Conservation (phyloP, 2,329 filamentous ascomycete species). For the Trichoderma koningiopsis region DNA sequence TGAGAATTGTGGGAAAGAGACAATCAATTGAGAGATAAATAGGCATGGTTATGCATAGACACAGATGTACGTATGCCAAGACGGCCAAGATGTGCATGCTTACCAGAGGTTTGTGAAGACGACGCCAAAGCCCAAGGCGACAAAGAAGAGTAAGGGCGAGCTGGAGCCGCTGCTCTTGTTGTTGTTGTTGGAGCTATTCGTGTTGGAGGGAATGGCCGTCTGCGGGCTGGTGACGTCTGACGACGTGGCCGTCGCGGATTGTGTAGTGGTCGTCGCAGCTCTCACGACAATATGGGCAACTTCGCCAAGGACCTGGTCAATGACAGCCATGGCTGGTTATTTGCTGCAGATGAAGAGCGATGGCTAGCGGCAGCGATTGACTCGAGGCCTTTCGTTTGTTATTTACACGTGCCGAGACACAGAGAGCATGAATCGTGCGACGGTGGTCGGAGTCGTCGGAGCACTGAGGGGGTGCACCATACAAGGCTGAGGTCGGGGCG, state of each 20-base stretch:
- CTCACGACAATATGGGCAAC: conserved; percentile 43
- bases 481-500: conserved; percentile 20
- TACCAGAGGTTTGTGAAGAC: conserved; percentile 99
- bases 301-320: conserved; percentile 43
- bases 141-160: conserved; percentile 71
- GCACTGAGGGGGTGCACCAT: conserved; percentile 3
- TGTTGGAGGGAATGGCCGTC: conserved; percentile 24
- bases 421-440: conserved; percentile 23
- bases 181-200: conserved; percentile 29
- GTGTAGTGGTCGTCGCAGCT: conserved; percentile 36
- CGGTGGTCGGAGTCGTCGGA: conserved; percentile 16
- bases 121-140: conserved; percentile 93
- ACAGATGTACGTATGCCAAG: not conserved
- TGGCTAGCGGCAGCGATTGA: not conserved
- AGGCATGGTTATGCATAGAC: not conserved
- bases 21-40: not conserved
- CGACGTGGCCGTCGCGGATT: conserved; percentile 26
- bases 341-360: not conserved
- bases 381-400: conserved; percentile 16
- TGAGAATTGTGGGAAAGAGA: not conserved
- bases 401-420: conserved; percentile 8
- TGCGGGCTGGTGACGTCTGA: conserved; percentile 26
- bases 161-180: conserved; percentile 36
- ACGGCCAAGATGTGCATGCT: conserved; percentile 38
- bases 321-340: conserved; percentile 39